Evolutionary conservation across 2,329 filamentous ascomycete genomes (phyloP).

Genomic region (Exophiala calicioides): DNA sequence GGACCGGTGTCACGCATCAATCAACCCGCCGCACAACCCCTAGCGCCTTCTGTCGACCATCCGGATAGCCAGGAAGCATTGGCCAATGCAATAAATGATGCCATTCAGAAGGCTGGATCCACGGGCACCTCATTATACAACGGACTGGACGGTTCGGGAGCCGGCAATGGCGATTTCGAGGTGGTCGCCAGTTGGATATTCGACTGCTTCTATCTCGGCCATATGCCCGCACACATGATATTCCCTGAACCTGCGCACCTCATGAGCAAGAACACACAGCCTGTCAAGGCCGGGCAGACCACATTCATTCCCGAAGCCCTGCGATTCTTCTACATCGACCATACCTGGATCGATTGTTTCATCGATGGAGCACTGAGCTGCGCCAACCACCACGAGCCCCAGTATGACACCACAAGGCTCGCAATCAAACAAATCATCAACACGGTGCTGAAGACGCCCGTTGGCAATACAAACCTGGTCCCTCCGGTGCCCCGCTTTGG

Average conservation of each 20-base stretch:
- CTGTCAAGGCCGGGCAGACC: no score
- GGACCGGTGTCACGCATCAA: no score
- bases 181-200: conserved; percentile 41
- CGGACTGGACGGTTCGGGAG: conserved; percentile 35
- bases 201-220: conserved; percentile 41
- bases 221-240: conserved; percentile 46
- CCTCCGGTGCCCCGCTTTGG: neutral
- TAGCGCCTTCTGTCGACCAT: neutral
- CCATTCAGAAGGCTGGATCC: neutral
- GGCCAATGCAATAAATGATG: conserved; percentile 1
- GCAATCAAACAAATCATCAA: conserved; percentile 24
- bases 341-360: conserved; percentile 45
- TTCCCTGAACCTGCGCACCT: conserved; percentile 42
- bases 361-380: conserved; percentile 48
- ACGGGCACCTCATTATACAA: conserved; percentile 33
- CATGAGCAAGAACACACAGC: no score
- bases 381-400: conserved; percentile 41
- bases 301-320: conserved; percentile 45
- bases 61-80: neutral
- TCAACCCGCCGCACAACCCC: no score
- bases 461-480: neutral
- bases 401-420: conserved; percentile 38
- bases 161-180: conserved; percentile 40
- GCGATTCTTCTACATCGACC: conserved; percentile 50
- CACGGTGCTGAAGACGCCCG: neutral